Base-by-base conservation (phyloP, 1,284 basidiomycete genomes). In the Pulveroboletus sp. region DNA sequence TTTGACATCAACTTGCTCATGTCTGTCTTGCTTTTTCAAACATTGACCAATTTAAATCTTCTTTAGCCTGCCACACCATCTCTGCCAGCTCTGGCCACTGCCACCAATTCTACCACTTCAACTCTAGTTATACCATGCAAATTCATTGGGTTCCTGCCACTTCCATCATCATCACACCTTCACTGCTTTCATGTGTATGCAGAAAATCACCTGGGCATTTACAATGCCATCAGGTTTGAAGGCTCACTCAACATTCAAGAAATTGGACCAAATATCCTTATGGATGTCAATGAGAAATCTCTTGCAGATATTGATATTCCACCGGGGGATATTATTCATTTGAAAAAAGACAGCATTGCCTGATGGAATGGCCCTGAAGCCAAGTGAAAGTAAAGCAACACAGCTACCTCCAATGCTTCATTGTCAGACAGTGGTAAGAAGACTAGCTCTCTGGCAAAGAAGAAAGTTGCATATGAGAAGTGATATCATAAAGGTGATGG, bases 331-430 rank as follows among this genome's bases (percentile, higher is more conserved):
- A 52, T 62, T 6, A 55, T 65, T 39, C 42, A 9, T n/a, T 28
- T 66, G 35, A 66, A 66, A 35, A 51, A 48, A 11, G 62, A 22
- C 17, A 54, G 56, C 45, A 35, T 25, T 5, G 28, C 18, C 4
- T 66, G 64, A 58, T 64, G 54, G 57, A 62, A 59, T 35, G 40
- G 62, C 12, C 55, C 53, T 0, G 52, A 63, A 33, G 57, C 56
- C 15, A 63, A 64, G 53, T 26, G 11, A 10, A 59, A 62, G 18
- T 3, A 6, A 12, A 39, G 42, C 5, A 4, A 11, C 26, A 44
- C 26, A 5, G 22, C 11, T 1, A n/a, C n/a, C 33, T 14, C 11
- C 33, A 35, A 35, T 12, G 12, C 29, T 31, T 35, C 22, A 10
- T 50, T 22, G n/a, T 22, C 8, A 2, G 39, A 22, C 11, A 31